Conservation (phyloP, 257 asterid genomes). For the Solanum pimpinellifolium region DNA sequence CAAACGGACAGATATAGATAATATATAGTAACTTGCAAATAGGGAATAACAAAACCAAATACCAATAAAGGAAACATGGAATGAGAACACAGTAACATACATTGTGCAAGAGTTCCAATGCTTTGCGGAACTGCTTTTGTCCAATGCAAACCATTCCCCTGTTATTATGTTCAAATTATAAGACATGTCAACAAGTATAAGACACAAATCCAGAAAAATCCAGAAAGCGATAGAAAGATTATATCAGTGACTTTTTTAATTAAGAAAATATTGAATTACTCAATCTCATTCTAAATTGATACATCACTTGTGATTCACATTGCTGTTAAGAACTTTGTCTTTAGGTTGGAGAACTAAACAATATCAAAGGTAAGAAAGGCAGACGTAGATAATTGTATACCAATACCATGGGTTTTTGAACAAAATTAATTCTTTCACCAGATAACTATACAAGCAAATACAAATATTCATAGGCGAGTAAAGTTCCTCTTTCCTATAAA, state of each 20-base stretch:
- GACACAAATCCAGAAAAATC: background rate
- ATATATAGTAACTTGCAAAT: background rate
- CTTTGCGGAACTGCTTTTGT: slow-evolving; percentile 70
- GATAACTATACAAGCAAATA: background rate
- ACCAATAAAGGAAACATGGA: background rate
- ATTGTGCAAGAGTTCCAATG: slow-evolving; percentile 81
- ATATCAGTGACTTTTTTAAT: background rate
- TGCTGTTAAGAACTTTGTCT: background rate
- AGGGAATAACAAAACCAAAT: background rate
- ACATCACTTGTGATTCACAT: background rate
- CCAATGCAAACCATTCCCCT: slow-evolving; percentile 98
- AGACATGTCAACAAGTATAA: background rate
- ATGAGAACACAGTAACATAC: slow-evolving; percentile 25
- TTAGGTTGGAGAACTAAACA: background rate
- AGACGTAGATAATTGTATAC: background rate
- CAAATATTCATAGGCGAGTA: background rate
- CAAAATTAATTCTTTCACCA: background rate
- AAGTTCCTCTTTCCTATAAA: background rate
- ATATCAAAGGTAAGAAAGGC: background rate
- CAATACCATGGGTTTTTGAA: background rate
- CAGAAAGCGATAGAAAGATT: background rate
- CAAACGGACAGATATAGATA: background rate
- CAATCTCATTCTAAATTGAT: background rate
- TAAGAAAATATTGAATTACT: background rate
- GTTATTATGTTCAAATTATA: slow-evolving; percentile 2